A percentile compares a stretch with the other conserved stretches of the same genome.
Evolutionary conservation across 495 filamentous ascomycete genomes (phyloP).

Genomic region (Geoglossum glabrum): DNA sequence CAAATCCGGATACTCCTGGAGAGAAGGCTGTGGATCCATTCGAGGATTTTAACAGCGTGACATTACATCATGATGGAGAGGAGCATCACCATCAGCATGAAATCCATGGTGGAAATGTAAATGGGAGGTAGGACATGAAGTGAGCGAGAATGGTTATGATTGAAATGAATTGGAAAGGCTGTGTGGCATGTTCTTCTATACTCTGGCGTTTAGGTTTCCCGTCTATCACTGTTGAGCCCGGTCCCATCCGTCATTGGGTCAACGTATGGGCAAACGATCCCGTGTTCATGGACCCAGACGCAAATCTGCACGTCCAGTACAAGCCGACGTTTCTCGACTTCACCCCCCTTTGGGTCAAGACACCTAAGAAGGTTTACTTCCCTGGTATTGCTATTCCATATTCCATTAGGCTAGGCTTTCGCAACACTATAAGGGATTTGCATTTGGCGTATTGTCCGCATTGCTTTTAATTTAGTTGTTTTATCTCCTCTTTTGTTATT

Average conservation of each 20-base stretch:
- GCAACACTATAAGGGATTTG: neutral
- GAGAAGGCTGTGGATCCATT: constrained; percentile 82
- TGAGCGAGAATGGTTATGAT: neutral
- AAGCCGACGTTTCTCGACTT: neutral
- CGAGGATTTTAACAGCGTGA: constrained; percentile 97
- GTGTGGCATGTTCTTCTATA: neutral
- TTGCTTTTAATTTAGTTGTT: neutral
- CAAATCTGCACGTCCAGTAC: neutral
- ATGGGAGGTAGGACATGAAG: neutral
- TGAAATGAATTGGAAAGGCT: neutral
- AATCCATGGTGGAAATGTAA: neutral
- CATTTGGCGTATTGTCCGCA: neutral
- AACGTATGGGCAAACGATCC: neutral
- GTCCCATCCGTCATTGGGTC: neutral
- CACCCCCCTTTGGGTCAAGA: neutral
- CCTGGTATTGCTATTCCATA: neutral
- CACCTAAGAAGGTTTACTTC: neutral
- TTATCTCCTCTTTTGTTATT: neutral
- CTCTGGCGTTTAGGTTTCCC: neutral
- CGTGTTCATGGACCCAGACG: neutral
- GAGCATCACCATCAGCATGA: constrained; percentile 16
- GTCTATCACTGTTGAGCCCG: neutral
- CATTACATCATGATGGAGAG: constrained; percentile 90
- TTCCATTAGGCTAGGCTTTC: neutral
- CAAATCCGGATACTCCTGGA: constrained; percentile 65